These are phyloP conservation scores for Scolecobasidium constrictum DNA, from an alignment of 2,329 filamentous ascomycete species.

Conservation along the genomic window DNA sequence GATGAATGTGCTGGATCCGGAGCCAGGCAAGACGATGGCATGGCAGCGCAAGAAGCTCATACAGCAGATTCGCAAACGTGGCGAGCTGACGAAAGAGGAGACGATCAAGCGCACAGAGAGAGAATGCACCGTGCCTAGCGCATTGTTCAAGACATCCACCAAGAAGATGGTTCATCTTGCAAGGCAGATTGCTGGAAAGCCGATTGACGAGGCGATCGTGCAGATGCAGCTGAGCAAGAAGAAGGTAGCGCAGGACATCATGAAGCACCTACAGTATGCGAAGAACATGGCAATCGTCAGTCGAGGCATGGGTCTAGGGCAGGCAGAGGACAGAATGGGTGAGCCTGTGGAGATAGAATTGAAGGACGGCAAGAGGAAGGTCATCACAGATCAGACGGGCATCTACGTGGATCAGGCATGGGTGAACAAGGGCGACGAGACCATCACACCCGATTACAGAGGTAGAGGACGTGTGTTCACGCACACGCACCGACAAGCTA, in stretches of 20 bases:
- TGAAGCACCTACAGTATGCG: constrained; percentile 69
- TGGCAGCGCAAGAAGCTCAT: constrained; percentile 83
- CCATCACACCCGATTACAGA: constrained; percentile 54
- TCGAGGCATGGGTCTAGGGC: constrained; percentile 70
- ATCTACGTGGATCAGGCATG: constrained; percentile 91
- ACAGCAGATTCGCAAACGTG: constrained; percentile 57
- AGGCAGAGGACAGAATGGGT: constrained; percentile 14
- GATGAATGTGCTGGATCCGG: constrained; percentile 60
- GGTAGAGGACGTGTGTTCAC: constrained; percentile 62
- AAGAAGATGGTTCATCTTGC: constrained; percentile 88
- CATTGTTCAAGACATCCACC: constrained; percentile 68
- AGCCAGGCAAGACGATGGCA: constrained; percentile 56
- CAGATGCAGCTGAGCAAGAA: constrained; percentile 97
- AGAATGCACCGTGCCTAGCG: constrained; percentile 49
- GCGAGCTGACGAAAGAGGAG: constrained; percentile 55
- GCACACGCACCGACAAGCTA: constrained; percentile 61
- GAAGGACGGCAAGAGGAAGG: constrained; percentile 63
- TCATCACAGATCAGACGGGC: constrained; percentile 61
- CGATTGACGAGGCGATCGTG: constrained; percentile 81
- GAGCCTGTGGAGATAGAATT: constrained; percentile 52
- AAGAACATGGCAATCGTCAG: constrained; percentile 69
- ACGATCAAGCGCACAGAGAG: constrained; percentile 57
- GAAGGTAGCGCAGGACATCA: constrained; percentile 73
- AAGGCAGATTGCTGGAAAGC: constrained; percentile 83
- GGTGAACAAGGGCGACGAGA: constrained; percentile 67